Evolutionary conservation across 805 yeast species (phyloP), one percentile per base, ranked within the genome.

Genomic region (Wickerhamiella nectarea): DNA sequence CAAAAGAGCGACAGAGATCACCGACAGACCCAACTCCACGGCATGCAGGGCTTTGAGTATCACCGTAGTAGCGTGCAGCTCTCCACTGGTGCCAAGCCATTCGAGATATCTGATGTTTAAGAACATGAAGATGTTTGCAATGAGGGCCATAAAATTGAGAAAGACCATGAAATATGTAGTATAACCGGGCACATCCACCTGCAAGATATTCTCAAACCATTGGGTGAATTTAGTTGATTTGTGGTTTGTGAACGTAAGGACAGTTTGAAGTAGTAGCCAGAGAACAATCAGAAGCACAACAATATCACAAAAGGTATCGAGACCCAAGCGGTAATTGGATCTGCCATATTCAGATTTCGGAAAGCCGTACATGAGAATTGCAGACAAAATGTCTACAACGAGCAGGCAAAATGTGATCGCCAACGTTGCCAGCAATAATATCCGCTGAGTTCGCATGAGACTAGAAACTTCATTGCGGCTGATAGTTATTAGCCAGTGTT

Each of bases 111-210:
- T 34, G 15, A 18, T 21, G 10, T 38, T 35, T 3, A 44, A n/a
- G 14, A 38, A 44, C 29, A 34, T 12, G 26, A 44, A 37, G 12
- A 44, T 33, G n/a, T 38, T 34, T 4, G 41, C 17, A 9, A 44
- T 25, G 3, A 44, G 25, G n/a, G 43, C 38, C 14, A 38, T 26
- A 19, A 44, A 11, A 24, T 44, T 44, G 18, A 34, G 37, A n/a
- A 38, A 18, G 4, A 25, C 29, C 6, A 25, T 8, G 4, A 25
- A 9, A 10, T 25, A 25, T 5, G 29, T 8, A n/a, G n/a, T 10
- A 11, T 10, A 8, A 10, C n/a, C n/a, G 11, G n/a, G n/a, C 4
- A 11, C 11, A 25, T 25, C n/a, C n/a, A 25, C 24, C 8, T 21
- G 29, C 4, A 11, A 8, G n/a, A 25, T 5, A 5, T 8, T 25